A percentile compares a stretch with the other conserved stretches of the same genome.
Conservation (phyloP, 2,329 filamentous ascomycete genomes). For the Acephala macrosclerotiorum region DNA sequence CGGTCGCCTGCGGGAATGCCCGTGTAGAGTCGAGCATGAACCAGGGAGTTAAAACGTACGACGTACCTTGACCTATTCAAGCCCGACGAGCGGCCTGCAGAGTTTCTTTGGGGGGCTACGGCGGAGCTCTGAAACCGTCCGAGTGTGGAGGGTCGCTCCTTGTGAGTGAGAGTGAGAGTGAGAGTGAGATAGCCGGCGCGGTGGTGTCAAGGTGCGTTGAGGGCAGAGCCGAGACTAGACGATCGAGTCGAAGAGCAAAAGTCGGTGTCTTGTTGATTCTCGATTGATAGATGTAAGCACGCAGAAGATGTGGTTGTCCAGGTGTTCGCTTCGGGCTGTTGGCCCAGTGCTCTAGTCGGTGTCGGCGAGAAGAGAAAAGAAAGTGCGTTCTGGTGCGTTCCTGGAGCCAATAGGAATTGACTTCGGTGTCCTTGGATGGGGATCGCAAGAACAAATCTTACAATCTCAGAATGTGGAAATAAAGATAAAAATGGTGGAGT, state of each 20-base stretch:
- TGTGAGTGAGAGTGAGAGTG: not conserved
- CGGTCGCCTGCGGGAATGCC: not conserved
- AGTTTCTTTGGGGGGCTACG: constrained; percentile 2
- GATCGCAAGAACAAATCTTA: no score
- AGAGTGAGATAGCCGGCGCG: not conserved
- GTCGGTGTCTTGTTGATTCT: not conserved
- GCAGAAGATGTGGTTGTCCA: no score
- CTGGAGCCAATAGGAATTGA: no score
- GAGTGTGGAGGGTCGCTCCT: not conserved
- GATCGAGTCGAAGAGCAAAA: constrained; percentile 1
- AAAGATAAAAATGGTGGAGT: not conserved
- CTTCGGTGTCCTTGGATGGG: no score
- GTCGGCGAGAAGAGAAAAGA: no score
- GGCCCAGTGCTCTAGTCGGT: not conserved
- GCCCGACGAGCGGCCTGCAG: constrained; percentile 2
- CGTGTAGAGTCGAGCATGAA: not conserved
- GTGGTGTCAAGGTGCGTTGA: not conserved
- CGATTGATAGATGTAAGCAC: not conserved
- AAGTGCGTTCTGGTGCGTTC: no score
- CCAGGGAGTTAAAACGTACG: not conserved
- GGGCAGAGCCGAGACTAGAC: not conserved
- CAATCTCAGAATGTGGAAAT: no score
- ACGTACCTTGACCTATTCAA: constrained; percentile 1
- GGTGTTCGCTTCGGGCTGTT: no score
- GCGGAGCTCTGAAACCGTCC: constrained; percentile 6